Evolutionary conservation across 805 yeast genomes (phyloP), one percentile per base, ranked within the genome.

Genomic region (Cyberlindnera veronae): DNA sequence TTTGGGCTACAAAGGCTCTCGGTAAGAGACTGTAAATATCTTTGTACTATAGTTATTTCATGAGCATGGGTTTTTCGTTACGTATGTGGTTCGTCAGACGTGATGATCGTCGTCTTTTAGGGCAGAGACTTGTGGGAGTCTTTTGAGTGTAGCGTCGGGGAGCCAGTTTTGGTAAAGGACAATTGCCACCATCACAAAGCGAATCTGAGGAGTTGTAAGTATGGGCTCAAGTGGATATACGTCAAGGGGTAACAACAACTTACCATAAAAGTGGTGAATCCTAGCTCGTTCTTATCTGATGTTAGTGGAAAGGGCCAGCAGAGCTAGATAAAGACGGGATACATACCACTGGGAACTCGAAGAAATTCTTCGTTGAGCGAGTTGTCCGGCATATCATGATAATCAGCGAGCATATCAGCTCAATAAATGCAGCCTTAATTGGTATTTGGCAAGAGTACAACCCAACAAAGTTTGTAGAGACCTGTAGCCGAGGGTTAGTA

Each of bases 1-100:
- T 74, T 41, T 50, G 81, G 33, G 88, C 89, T 2, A 74, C 89
- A n/a, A 74, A 68, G 34, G 42, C 82, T 11, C 54, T 84, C 16
- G 81, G 85, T 0, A 78, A 75, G 7, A 74, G 75, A 59, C 58
- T 83, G 15, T 74, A 52, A 49, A 30, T 30, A 31, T 11, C 16
- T 17, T 14, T 6, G 7, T 9, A 6, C 8, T 22, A 22, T 8
- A 22, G 11, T 22, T 22, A 8, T 22, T 8, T 22, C 8, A 22
- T n/a, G n/a, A n/a, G n/a, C n/a, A n/a, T n/a, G n/a, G n/a, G n/a
- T n/a, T n/a, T n/a, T 8, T 8, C 10, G 10, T 8, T 22, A 11
- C 11, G 24, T 22, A 22, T 8, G 24, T 22, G 11, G 11, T 22
- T 22, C 10, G 16, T 27, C 29, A 30, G 13, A 30, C 32, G 7